Base-by-base conservation (phyloP, 352 stramenopile genomes). In the Phytopythium montanum region DNA sequence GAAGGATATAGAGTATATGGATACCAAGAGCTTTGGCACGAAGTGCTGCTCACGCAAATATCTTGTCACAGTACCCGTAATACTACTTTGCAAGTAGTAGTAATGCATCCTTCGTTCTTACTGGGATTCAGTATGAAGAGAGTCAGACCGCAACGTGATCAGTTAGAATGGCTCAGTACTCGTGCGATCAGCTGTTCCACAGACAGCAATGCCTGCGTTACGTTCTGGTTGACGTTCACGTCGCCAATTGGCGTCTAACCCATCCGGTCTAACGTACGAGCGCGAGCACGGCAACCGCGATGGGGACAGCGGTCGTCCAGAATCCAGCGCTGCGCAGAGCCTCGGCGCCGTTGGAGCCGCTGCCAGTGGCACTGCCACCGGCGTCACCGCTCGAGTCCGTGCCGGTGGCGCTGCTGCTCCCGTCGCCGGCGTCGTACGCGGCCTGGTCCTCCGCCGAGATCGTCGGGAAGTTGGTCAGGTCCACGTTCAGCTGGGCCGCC, bases 391-490 rank as follows among this genome's bases (percentile, higher is more conserved):
- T 59, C 19, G 69, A 44, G 18, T 62, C 56, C 45, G 66, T 67
- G 33, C 61, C 34, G 16, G 50, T 44, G 14, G 29, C 33, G 50
- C 62, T 69, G 62, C 62, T 65, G 56, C 49, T 65, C 46, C 62
- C 45, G 59, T 71, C 56, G 7, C 66, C 65, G 16, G 69, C 69
- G 33, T 73, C 56, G 49, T 79, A 86, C 7, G 66, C 72, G 1
- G 66, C 64, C 49, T 85, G 68, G 25, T 85, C 79, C 9, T 56
- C 70, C 0, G 62, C 66, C 16, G 74, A 77, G 45, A 88, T 84
- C 36, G 58, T 55, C 3, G 79, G 79, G 34, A 88, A 70, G 28
- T 50, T 71, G 42, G 56, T 60, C 25, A 88, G 54, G 44, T 88
- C 73, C 46, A 88, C 66, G 33, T 76, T 61, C n/a, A 88, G 25